Percentiles rank a stretch among this genome's conserved stretches.
Conservation (phyloP, 1,139 yeast species). For the Yamadazyma diospyri region DNA sequence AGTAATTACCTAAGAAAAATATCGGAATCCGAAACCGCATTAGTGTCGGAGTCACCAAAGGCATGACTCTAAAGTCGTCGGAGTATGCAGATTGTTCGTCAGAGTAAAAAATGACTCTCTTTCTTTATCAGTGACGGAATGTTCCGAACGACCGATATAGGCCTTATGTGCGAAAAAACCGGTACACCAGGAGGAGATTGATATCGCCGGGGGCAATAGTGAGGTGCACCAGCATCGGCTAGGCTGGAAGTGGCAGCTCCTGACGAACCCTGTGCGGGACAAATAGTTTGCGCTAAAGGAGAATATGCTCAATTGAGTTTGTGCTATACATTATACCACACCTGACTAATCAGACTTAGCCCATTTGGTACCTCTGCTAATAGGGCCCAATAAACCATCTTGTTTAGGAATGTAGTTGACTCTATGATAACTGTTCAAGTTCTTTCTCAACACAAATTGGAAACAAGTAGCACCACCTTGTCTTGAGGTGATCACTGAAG, state of each 20-base stretch:
- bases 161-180: too few species aligned
- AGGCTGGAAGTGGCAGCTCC: too few species aligned
- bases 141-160: slow-evolving; percentile 8
- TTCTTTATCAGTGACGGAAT: slow-evolving; percentile 5
- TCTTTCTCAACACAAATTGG: slow-evolving; percentile 89
- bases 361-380: slow-evolving; percentile 47
- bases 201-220: too few species aligned
- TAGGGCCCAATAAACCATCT: slow-evolving; percentile 70
- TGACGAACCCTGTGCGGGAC: too few species aligned
- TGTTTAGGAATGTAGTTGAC: slow-evolving; percentile 77
- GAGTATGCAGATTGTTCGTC: too few species aligned
- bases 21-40: slow-evolving; percentile 2
- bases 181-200: too few species aligned
- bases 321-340: too few species aligned
- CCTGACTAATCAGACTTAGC: too few species aligned
- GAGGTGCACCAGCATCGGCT: too few species aligned
- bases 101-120: not conserved
- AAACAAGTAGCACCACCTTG: slow-evolving; percentile 93
- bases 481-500: slow-evolving; percentile 79
- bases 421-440: slow-evolving; percentile 80
- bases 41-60: not conserved
- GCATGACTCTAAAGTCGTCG: slow-evolving; percentile 1
- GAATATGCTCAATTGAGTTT: too few species aligned
- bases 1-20: not conserved
- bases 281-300: too few species aligned